These are phyloP conservation scores for Penstemon davidsonii DNA, from an alignment of 257 asterid species.

Conservation along the genomic window DNA sequence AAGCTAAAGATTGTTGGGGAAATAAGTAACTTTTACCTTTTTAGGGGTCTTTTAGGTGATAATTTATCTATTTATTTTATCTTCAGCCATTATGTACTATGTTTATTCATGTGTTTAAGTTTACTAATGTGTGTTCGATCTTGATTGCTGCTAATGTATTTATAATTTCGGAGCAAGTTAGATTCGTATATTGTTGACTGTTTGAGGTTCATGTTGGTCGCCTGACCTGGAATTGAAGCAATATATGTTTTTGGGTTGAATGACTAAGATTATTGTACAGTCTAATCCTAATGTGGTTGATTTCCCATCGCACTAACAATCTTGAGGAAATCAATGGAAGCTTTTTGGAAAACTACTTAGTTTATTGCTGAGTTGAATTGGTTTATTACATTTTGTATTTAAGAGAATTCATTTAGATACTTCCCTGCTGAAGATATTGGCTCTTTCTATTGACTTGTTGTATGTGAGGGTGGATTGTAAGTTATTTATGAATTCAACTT, in stretches of 20 bases:
- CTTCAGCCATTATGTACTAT: neutral
- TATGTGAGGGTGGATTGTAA: neutral
- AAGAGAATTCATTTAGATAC: neutral
- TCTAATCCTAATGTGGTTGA: too few relatives aligned
- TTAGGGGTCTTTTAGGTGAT: neutral
- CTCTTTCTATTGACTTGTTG: slow-evolving; percentile 1
- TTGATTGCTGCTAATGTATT: neutral
- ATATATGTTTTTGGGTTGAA: neutral
- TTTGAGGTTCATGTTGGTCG: too few relatives aligned
- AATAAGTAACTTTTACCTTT: neutral
- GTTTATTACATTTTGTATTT: neutral
- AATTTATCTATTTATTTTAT: neutral
- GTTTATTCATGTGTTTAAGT: neutral
- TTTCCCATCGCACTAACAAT: too few relatives aligned
- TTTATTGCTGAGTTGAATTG: slow-evolving; percentile 6
- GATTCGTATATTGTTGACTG: neutral
- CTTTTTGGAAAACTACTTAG: neutral
- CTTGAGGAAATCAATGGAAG: neutral
- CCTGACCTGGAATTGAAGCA: neutral
- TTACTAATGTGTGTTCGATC: neutral
- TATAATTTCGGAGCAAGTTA: neutral
- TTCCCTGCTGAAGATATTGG: neutral
- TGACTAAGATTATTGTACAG: neutral
- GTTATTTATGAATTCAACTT: neutral
- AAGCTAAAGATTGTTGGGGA: neutral